Evolutionary conservation across 192 early-diverging fungal genomes (phyloP).

Genomic region (Pilaira anomala): DNA sequence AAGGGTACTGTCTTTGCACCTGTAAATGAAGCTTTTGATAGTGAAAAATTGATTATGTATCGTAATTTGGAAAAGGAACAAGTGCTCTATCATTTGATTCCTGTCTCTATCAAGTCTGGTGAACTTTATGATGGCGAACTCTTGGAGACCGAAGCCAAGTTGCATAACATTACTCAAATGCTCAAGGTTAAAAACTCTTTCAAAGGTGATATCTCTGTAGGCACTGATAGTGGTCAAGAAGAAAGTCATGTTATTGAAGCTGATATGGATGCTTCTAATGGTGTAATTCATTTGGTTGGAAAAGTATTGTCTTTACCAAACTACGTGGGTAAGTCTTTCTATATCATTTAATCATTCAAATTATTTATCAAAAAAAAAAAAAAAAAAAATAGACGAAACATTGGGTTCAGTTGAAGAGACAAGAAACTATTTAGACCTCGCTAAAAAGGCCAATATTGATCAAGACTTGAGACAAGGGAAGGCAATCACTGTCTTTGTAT

Average conservation of each 20-base stretch:
- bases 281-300: slow-evolving; percentile 47
- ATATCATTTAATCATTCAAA: background rate
- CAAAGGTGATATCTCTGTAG: background rate
- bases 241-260: slow-evolving; percentile 12
- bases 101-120: background rate
- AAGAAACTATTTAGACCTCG: slow-evolving; percentile 26
- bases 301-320: slow-evolving; percentile 32
- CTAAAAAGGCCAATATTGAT: slow-evolving; percentile 28
- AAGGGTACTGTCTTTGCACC: slow-evolving; percentile 46
- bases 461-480: slow-evolving; percentile 24
- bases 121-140: slow-evolving; percentile 24
- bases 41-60: slow-evolving; percentile 23
- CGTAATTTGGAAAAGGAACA: slow-evolving; percentile 5
- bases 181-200: slow-evolving; percentile 12
- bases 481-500: slow-evolving; percentile 48
- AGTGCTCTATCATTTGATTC: slow-evolving; percentile 22
- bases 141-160: slow-evolving; percentile 10
- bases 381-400: background rate
- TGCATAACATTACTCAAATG: background rate
- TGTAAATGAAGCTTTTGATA: slow-evolving; percentile 41
- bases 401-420: background rate
- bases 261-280: slow-evolving; percentile 44
- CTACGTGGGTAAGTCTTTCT: slow-evolving; percentile 29
- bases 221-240: slow-evolving; percentile 9
- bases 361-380: no score